Evolutionary conservation across 306 rosid species (phyloP).

Genomic region (Prosopis cineraria): DNA sequence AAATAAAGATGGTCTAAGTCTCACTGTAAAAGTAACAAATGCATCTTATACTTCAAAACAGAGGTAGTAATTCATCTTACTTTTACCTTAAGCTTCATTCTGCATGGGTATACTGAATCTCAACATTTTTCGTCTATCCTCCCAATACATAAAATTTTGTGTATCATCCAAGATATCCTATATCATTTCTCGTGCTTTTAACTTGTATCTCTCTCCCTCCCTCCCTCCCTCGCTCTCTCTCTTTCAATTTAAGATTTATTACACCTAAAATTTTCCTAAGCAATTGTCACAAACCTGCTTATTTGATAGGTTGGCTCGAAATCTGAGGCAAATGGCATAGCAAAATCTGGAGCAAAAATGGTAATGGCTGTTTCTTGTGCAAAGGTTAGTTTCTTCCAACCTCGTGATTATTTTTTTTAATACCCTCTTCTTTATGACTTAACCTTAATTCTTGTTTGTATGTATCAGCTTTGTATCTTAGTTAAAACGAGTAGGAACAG

Average conservation of each 20-base stretch:
- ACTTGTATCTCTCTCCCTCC: background rate
- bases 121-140: conserved; percentile 4
- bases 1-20: conserved; percentile 17
- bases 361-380: conserved; percentile 99
- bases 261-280: conserved; percentile 16
- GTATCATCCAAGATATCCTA: background rate
- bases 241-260: background rate
- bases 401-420: background rate
- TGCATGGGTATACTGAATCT: background rate
- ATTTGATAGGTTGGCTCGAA: conserved; percentile 83
- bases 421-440: background rate
- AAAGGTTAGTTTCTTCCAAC: conserved; percentile 58
- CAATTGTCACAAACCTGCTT: conserved; percentile 8
- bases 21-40: conserved; percentile 15
- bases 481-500: background rate
- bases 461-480: background rate
- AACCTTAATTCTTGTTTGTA: background rate
- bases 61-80: background rate
- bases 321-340: conserved; percentile 96
- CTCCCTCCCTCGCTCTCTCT: no score
- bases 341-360: conserved; percentile 98
- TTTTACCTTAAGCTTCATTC: conserved; percentile 14
- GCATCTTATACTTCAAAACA: conserved; percentile 10
- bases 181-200: conserved; percentile 3
- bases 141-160: background rate